Conservation (phyloP, 768 basidiomycete species). For the Suillus variegatus region DNA sequence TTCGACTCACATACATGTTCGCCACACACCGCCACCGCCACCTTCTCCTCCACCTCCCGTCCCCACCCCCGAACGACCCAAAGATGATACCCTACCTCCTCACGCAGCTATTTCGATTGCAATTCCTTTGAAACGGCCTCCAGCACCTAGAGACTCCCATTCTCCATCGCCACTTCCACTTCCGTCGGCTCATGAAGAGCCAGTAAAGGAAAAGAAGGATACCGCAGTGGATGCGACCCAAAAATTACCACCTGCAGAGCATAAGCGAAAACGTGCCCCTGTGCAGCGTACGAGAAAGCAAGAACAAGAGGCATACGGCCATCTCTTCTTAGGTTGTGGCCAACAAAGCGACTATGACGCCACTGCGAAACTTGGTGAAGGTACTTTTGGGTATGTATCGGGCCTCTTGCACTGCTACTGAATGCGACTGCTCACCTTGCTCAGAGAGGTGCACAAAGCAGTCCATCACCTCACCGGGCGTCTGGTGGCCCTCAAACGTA, state of each 20-base stretch:
- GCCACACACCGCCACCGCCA: conserved; percentile 22
- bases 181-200: conserved; percentile 32
- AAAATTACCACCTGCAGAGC: conserved; percentile 4
- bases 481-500: conserved; percentile 87
- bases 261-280: conserved; percentile 41
- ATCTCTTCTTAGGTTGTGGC: conserved; percentile 69
- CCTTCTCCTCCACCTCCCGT: conserved; percentile 35
- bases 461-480: conserved; percentile 59
- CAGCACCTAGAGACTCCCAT: conserved; percentile 45
- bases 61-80: conserved; percentile 35
- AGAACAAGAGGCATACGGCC: conserved; percentile 69
- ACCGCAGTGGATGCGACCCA: conserved; percentile 7
- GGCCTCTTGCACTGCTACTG: conserved; percentile 5
- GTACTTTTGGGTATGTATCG: conserved; percentile 86
- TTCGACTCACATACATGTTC: conserved; percentile 6
- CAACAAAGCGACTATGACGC: conserved; percentile 74
- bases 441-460: conserved; percentile 90
- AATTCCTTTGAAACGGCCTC: conserved; percentile 45
- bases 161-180: conserved; percentile 44
- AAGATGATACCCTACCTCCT: conserved; percentile 35
- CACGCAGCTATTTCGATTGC: conserved; percentile 44
- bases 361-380: conserved; percentile 90
- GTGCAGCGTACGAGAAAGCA: conserved; percentile 58
- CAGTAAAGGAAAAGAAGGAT: conserved; percentile 28
- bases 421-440: conserved; percentile 13